Evolutionary conservation across 352 stramenopile species (phyloP).

Genomic region (Pythium pyrilobum): DNA sequence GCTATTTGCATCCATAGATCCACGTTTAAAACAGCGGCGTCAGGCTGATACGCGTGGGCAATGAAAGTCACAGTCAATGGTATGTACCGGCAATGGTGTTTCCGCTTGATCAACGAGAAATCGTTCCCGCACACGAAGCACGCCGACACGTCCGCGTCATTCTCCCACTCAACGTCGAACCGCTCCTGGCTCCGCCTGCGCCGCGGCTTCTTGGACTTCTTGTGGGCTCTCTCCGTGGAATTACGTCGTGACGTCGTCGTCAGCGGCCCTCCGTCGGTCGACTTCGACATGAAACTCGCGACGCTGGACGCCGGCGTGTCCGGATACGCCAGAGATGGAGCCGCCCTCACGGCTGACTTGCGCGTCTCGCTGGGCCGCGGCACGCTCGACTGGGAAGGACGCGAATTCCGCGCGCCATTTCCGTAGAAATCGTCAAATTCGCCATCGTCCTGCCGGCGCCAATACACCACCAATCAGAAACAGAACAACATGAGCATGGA

Average conservation of each 20-base stretch:
- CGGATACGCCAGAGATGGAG: constrained; percentile 7
- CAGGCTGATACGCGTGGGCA: no score
- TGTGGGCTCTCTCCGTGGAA: constrained; percentile 6
- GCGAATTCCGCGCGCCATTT: constrained; percentile 4
- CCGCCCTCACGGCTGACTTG: not conserved
- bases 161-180: constrained; percentile 62
- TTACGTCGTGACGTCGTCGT: constrained; percentile 15
- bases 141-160: constrained; percentile 30
- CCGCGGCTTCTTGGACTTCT: constrained; percentile 19
- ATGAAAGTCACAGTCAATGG: no score
- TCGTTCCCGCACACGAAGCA: constrained; percentile 50
- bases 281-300: constrained; percentile 19
- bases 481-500: not conserved
- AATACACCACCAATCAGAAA: constrained; percentile 2
- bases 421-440: constrained; percentile 78
- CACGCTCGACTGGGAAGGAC: constrained; percentile 4
- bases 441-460: constrained; percentile 42
- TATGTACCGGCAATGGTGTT: constrained; percentile 67
- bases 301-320: constrained; percentile 21
- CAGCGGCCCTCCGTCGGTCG: constrained; percentile 7
- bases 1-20: constrained; percentile 6
- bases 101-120: constrained; percentile 67
- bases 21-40: no score
- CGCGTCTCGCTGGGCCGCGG: constrained; percentile 1
- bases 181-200: constrained; percentile 54